Evolutionary conservation across 2,329 filamentous ascomycete genomes (phyloP).

Genomic region (Penicillium sp.): DNA sequence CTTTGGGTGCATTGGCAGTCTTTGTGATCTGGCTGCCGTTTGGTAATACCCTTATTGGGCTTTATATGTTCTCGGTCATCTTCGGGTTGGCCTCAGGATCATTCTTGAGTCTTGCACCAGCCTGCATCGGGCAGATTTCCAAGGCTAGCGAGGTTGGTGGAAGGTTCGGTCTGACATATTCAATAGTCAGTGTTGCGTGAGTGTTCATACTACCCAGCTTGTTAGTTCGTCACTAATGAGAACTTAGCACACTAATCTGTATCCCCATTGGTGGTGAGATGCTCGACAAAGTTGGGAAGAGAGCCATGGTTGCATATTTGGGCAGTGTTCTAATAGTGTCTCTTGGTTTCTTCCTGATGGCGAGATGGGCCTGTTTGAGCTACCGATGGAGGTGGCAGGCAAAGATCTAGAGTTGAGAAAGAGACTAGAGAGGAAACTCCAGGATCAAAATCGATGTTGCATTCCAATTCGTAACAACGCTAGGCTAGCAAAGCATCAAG

Average conservation of each 20-base stretch:
- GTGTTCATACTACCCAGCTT: conserved; percentile 4
- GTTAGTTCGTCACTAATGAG: neutral
- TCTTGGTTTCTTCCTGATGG: conserved; percentile 31
- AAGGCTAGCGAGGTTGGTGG: conserved; percentile 48
- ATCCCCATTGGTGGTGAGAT: conserved; percentile 50
- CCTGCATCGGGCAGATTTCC: conserved; percentile 49
- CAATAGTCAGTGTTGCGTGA: conserved; percentile 46
- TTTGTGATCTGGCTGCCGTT: conserved; percentile 48
- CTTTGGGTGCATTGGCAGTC: conserved; percentile 39
- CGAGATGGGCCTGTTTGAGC: conserved; percentile 38
- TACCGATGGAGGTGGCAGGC: conserved; percentile 39
- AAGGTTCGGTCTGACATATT: conserved; percentile 50
- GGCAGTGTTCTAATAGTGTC: conserved; percentile 42
- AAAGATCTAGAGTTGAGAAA: conserved; percentile 25
- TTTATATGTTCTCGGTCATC: conserved; percentile 34
- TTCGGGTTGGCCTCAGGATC: conserved; percentile 50
- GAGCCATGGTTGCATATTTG: conserved; percentile 46
- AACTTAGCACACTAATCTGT: conserved; percentile 41
- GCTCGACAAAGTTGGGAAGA: conserved; percentile 46
- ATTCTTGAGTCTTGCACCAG: conserved; percentile 45
- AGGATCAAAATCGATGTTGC: neutral
- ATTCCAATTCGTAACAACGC: neutral
- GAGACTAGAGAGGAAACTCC: neutral
- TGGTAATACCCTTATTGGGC: conserved; percentile 22
- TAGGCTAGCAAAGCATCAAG: neutral